Base-by-base conservation (phyloP, 2,329 filamentous ascomycete species). In the Trichoderma lentiforme region DNA sequence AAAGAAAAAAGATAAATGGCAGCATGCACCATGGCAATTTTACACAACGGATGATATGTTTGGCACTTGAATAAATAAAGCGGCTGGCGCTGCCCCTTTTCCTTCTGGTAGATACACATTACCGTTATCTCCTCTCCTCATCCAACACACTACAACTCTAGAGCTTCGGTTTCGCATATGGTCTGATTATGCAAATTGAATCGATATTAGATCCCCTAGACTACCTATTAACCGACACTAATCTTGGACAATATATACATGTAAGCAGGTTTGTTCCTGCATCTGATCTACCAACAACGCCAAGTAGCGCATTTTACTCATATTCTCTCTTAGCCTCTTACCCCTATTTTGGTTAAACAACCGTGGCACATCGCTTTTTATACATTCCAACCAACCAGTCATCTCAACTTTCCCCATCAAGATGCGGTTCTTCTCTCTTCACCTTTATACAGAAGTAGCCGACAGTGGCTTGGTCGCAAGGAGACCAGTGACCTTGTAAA, bases 401-500 rank as follows among this genome's bases (percentile, higher is more conserved):
- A 47, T 21, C 15, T 28, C 12, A 24, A 39, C 14, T 51, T 2
- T 12, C n/a, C 8, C 8, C 26, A 47, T 3, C n/a, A 39, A 72
- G 18, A 43, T 9, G 30, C 9, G 12, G 51, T 69, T 56, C 43
- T 43, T 43, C 32, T 26, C 34, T 56, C 21, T 24, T 64, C 39
- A 60, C 26, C 4, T 15, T 74, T 47, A 74, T 12, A 73, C 70
- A 71, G 73, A 75, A 26, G 76, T 71, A 11, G 76, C 34, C 6
- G 78, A 76, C 57, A 84, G 75, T 15, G 88, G 85, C 79, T 88
- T 91, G 73, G 87, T 83, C 1, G 88, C 86, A 78, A 92, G 89
- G 11, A 83, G 76, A 61, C 78, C 88, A 14, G 91, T 87, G 51
- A 95, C 90, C 80, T 90, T 89, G 80, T 91, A 90, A 78, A 95